These are phyloP conservation scores for Camelina laxa DNA, from an alignment of 345 rosid genomes.

Conservation along the genomic window DNA sequence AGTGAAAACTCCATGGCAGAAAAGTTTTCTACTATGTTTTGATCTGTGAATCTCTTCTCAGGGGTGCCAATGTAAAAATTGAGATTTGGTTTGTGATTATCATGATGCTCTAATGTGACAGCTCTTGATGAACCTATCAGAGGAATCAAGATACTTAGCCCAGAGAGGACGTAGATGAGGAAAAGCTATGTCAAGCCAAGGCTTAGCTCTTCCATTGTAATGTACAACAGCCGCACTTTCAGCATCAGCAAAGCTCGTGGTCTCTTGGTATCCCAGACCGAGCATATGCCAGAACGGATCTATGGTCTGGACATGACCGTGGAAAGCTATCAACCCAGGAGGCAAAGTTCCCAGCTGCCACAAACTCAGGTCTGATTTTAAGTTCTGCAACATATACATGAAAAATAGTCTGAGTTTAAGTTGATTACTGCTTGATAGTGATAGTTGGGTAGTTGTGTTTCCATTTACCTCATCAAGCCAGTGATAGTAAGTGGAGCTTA, in stretches of 20 bases:
- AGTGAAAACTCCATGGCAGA: constrained; percentile 35
- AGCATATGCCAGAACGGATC: constrained; percentile 99
- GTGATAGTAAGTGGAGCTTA: constrained; percentile 82
- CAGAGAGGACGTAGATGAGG: constrained; percentile 83
- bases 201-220: constrained; percentile 98
- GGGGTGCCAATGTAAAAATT: constrained; percentile 10
- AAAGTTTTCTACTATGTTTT: constrained; percentile 33
- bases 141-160: constrained; percentile 79
- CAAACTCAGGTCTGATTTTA: constrained; percentile 91
- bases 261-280: constrained; percentile 95
- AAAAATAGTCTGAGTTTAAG: constrained; percentile 8
- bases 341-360: constrained; percentile 98
- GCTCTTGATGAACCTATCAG: constrained; percentile 85
- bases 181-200: constrained; percentile 97
- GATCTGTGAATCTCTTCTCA: constrained; percentile 45
- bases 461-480: constrained; percentile 85
- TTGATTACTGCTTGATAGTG: neutral
- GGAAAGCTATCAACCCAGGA: constrained; percentile 92
- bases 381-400: constrained; percentile 61
- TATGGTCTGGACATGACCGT: constrained; percentile 78
- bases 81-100: constrained; percentile 41
- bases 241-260: constrained; percentile 63
- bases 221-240: constrained; percentile 87
- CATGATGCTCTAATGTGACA: constrained; percentile 73
- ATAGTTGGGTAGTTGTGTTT: constrained; percentile 1